Percentiles rank a stretch among this genome's conserved stretches.
Evolutionary conservation across 2,329 filamentous ascomycete species (phyloP).

Genomic region (Hypoxylon sp.): DNA sequence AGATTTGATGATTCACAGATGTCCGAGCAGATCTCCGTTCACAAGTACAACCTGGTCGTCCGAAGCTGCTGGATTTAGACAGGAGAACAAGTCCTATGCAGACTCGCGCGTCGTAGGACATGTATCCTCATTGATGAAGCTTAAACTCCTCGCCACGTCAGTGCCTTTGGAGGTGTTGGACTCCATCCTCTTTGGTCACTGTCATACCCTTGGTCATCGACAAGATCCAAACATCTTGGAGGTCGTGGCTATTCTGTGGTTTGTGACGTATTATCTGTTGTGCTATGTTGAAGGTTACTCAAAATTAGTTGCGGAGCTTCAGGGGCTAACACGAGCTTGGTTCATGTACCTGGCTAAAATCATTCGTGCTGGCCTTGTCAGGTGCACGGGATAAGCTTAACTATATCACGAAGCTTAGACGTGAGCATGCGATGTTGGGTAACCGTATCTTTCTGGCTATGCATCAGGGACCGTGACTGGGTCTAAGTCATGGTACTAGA

Average conservation of each 20-base stretch:
- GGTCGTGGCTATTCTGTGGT: neutral
- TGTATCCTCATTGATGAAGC: conserved; percentile 10
- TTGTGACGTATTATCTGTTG: neutral
- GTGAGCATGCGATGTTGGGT: neutral
- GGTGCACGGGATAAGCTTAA: conserved; percentile 20
- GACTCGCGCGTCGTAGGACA: conserved; percentile 13
- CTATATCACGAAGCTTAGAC: conserved; percentile 1
- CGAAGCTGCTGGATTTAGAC: conserved; percentile 4
- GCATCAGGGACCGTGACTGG: neutral
- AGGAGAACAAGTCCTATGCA: conserved; percentile 4
- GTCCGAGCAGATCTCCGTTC: neutral
- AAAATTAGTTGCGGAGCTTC: neutral
- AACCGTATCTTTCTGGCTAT: neutral
- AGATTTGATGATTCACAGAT: conserved; percentile 20
- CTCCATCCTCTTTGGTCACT: conserved; percentile 1
- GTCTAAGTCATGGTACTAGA: neutral
- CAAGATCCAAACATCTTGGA: neutral
- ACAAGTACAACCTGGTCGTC: neutral
- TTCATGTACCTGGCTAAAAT: conserved; percentile 3
- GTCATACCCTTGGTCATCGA: neutral
- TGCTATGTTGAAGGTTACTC: conserved; percentile 8
- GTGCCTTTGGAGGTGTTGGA: neutral
- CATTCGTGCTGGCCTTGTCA: neutral
- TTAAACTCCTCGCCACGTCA: conserved; percentile 13
- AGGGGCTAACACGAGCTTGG: neutral